Evolutionary conservation across 2,329 filamentous ascomycete genomes (phyloP), one percentile per base, ranked within the genome.

Genomic region (Trichoderma sp.): DNA sequence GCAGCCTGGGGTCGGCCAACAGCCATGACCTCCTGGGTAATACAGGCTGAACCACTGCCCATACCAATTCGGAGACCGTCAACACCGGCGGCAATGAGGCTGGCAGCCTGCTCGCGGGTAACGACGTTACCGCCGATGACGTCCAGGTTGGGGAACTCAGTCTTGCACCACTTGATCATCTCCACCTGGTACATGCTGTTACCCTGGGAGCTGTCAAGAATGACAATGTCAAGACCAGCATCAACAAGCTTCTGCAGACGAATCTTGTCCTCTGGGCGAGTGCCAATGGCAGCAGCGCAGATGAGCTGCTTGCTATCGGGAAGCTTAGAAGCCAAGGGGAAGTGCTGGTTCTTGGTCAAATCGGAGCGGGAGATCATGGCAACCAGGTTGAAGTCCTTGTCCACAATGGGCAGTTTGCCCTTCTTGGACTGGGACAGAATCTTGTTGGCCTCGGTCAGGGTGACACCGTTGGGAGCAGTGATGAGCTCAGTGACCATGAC

Each of bases 1-100:
- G 95, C 93, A 55, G 97, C 96, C 85, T 99, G 96, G 71, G 96
- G 96, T 78, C 96, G 92, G 73, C 97, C 96, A 64, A 99, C 95
- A 76, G 96, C 96, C 96, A 99, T 99, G 80, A 99, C 97, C 85
- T 99, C 96, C 84, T 99, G 96, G 71, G 96, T 99, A 78, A 99
- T 99, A 84, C 96, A 99, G 80, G 96, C 96, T 80, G 93, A 97
- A 80, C 96, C 96, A 80, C 94, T 97, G 77, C 96, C 96, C 96
- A 99, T 99, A 81, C 96, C 96, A 80, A 99, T 99, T 81, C 96
- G 93, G 77, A 99, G 90, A 81, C 96, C 97, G 81, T 99, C 96
- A 72, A 93, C 95, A 80, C 96, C 96, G 76, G 95, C 96, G 73
- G 93, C 93, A 79, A 99, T 98, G 76, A 99, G 86, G 74, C 88